phyloP scores from a whole-genome alignment of 2,329 filamentous ascomycete species.

The Gliomastix tumulicola region DNA sequence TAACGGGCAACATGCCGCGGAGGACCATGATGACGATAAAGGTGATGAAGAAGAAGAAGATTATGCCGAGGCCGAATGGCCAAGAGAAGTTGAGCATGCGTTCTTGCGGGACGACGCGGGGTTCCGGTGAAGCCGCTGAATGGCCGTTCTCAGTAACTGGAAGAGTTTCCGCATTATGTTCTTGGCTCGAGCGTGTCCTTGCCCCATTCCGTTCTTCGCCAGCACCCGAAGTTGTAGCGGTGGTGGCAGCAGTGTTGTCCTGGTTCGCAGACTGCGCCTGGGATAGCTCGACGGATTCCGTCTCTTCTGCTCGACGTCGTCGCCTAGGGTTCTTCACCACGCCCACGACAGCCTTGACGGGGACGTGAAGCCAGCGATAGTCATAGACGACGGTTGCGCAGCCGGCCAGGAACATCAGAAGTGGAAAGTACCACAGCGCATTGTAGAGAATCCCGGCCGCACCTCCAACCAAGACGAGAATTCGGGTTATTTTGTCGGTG shows the following conservation, averaged over 20 bases:
- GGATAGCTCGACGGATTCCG: neutral
- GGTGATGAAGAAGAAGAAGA: conserved; percentile 41
- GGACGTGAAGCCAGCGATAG: conserved; percentile 4
- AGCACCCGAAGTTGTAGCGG: neutral
- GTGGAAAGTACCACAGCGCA: conserved; percentile 68
- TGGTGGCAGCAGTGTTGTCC: neutral
- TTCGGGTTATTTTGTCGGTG: conserved; percentile 53
- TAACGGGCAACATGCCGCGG: conserved; percentile 28
- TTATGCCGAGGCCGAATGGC: conserved; percentile 32
- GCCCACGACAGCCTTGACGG: conserved; percentile 3
- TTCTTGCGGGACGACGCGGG: conserved; percentile 21
- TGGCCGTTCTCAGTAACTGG: neutral
- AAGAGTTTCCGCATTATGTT: neutral
- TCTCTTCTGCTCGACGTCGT: conserved; percentile 1
- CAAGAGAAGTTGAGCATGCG: conserved; percentile 32
- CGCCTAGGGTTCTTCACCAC: conserved; percentile 4
- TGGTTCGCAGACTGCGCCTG: neutral
- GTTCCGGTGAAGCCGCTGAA: conserved; percentile 5
- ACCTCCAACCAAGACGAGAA: conserved; percentile 57
- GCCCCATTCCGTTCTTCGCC: neutral
- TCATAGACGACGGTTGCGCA: conserved; percentile 33
- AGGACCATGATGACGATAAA: conserved; percentile 51
- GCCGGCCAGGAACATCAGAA: conserved; percentile 54
- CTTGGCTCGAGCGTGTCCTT: neutral
- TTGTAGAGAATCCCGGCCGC: conserved; percentile 63